Base-by-base conservation (phyloP, 192 early-diverging fungal species). In the Irineochytrium annulatum region DNA sequence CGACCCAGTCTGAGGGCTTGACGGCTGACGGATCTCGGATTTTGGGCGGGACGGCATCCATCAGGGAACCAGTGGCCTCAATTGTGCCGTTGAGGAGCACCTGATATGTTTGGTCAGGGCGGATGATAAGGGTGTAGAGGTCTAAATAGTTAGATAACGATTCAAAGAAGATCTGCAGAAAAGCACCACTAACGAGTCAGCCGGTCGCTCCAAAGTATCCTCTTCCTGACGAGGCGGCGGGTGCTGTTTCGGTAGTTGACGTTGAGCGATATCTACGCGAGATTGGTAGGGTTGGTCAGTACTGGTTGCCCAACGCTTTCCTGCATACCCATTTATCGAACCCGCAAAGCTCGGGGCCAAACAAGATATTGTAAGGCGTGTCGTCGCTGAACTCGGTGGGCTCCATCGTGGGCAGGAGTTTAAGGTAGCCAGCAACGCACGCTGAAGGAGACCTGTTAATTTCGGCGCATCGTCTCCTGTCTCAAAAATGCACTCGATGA, bases 381-480 rank as follows among this genome's bases (percentile, higher is more conserved):
- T 94, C 90, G 66, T 92, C 92, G 57, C 87, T 78, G 65, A 94
- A 93, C 59, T 76, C 80, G 32, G 70, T 68, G 30, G 87, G 78
- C 57, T 96, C 88, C 43, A 90, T 80, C 19, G 77, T 77, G 34
- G 92, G 88, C 55, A 93, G 74, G 53, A 96, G 76, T 85, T 93
- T 93, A 45, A 93, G 63, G 65, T 93, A 93, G 32, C 89, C 89
- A 61, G 92, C 94, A 43, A 90, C 91, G 69, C 94, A 96, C 65
- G 91, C 91, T 63, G 48, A n/a, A n/a, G n/a, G n/a, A n/a, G n/a
- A n/a, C n/a, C n/a, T n/a, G n/a, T n/a, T n/a, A n/a, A n/a, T n/a
- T n/a, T n/a, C n/a, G n/a, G n/a, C n/a, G n/a, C n/a, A n/a, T n/a
- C n/a, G n/a, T n/a, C n/a, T n/a, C n/a, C n/a, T n/a, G n/a, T n/a